Conservation (phyloP, 331 rosid species). For the Dryas integrifolia region DNA sequence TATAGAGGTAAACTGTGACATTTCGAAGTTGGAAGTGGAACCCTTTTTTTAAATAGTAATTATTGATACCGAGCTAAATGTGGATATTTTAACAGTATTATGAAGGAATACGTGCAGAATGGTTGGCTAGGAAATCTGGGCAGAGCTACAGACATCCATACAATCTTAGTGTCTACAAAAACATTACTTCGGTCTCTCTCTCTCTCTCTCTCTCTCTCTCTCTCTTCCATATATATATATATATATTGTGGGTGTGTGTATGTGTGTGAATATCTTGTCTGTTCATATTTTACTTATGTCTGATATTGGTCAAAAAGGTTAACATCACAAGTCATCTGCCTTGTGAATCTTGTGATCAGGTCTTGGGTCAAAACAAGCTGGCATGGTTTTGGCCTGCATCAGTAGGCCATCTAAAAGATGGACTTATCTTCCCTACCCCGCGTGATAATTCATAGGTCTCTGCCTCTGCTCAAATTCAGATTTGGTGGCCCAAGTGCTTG, state of each 20-base stretch:
- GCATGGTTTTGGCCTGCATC: conserved; percentile 72
- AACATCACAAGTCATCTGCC: conserved; percentile 17
- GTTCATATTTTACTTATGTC: neutral
- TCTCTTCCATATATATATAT: conserved; percentile 3
- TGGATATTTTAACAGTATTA: conserved; percentile 48
- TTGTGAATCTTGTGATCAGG: conserved; percentile 39
- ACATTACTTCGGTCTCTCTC: conserved; percentile 60
- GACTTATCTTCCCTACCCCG: conserved; percentile 52
- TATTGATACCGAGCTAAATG: conserved; percentile 11
- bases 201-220: conserved; percentile 9
- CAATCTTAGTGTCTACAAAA: conserved; percentile 54
- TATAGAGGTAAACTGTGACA: conserved; percentile 63
- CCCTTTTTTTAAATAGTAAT: conserved; percentile 3
- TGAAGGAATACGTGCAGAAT: conserved; percentile 65
- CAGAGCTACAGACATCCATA: conserved; percentile 69
- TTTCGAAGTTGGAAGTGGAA: conserved; percentile 8
- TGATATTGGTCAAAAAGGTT: conserved; percentile 17
- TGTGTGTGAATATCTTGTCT: conserved; percentile 8
- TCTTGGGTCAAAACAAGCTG: conserved; percentile 68
- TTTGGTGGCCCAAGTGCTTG: neutral
- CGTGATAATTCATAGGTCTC: conserved; percentile 44
- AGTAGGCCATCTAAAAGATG: conserved; percentile 67
- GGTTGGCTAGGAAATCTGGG: conserved; percentile 85
- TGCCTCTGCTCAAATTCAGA: conserved; percentile 8
- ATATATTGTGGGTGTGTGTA: neutral